These are phyloP conservation scores for Cupressus sempervirens DNA, from an alignment of 75 land plant species.

Conservation along the genomic window DNA sequence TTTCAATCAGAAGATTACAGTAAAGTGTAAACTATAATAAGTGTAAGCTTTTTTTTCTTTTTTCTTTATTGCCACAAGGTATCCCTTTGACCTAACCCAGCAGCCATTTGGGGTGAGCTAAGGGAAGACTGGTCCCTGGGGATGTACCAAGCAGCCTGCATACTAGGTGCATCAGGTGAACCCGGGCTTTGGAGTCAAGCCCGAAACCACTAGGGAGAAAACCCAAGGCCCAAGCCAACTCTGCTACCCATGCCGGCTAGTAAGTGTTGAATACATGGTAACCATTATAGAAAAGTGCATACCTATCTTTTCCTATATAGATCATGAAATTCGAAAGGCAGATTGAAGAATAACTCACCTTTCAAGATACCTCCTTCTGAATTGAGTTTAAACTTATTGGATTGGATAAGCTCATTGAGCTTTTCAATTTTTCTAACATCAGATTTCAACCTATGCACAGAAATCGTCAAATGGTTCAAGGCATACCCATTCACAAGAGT, in stretches of 20 bases:
- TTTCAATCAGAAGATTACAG: too few species aligned
- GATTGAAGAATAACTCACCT: conserved; percentile 35
- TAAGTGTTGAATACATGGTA: neutral
- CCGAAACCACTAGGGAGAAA: too few species aligned
- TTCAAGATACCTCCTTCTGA: conserved; percentile 94
- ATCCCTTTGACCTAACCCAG: too few species aligned
- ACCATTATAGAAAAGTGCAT: neutral
- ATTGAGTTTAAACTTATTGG: conserved; percentile 74
- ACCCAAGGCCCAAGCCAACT: too few species aligned
- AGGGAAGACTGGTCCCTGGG: too few species aligned
- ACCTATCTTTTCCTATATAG: neutral
- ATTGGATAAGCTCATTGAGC: conserved; percentile 77
- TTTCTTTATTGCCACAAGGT: too few species aligned
- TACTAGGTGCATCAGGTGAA: too few species aligned
- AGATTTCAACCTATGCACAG: conserved; percentile 76
- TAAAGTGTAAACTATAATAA: neutral
- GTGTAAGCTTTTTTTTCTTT: too few species aligned
- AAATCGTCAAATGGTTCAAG: conserved; percentile 88
- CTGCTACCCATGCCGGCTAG: too few species aligned
- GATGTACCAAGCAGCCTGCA: too few species aligned
- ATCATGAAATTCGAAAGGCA: neutral
- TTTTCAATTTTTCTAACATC: conserved; percentile 50
- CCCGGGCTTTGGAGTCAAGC: too few species aligned
- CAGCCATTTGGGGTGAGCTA: too few species aligned
- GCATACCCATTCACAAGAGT: conserved; percentile 99